Percentiles rank a stretch among this genome's conserved stretches.
These are phyloP conservation scores for Stephania japonica DNA, from an alignment of 164 flowering plant species.

Conservation along the genomic window DNA sequence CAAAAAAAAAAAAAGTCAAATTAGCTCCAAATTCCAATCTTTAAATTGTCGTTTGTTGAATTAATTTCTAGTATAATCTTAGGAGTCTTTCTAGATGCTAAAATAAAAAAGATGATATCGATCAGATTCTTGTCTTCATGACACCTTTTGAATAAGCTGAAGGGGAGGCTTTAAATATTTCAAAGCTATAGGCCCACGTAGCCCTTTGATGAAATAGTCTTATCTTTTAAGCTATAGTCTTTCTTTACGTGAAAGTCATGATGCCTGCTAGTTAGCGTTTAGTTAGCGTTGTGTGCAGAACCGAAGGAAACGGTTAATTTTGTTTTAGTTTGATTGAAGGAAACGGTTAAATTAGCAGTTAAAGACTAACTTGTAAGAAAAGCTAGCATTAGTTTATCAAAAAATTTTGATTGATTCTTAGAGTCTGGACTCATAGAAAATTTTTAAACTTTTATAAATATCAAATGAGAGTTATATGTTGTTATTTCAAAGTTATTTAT, in stretches of 20 bases:
- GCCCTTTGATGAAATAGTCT: not conserved
- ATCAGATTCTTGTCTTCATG: not conserved
- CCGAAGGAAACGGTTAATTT: conserved; percentile 16
- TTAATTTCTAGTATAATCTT: not conserved
- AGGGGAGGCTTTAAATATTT: not conserved
- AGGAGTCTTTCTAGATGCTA: not conserved
- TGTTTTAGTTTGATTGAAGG: no score
- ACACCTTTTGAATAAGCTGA: not conserved
- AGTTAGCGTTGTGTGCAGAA: not conserved
- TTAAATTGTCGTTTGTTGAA: no score
- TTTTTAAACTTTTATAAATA: no score
- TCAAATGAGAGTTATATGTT: no score
- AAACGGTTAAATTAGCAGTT: conserved; percentile 14
- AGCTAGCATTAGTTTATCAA: not conserved
- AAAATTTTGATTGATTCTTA: no score
- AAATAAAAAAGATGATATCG: no score
- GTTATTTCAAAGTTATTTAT: no score
- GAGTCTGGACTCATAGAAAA: no score
- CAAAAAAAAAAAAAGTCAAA: no score
- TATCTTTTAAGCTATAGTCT: not conserved
- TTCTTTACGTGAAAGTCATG: not conserved
- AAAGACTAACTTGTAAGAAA: not conserved
- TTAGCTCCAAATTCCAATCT: no score
- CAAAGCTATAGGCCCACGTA: not conserved
- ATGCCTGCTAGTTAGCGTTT: not conserved